Evolutionary conservation across 2,329 filamentous ascomycete genomes (phyloP).

Genomic region (Verticillium nubilum): DNA sequence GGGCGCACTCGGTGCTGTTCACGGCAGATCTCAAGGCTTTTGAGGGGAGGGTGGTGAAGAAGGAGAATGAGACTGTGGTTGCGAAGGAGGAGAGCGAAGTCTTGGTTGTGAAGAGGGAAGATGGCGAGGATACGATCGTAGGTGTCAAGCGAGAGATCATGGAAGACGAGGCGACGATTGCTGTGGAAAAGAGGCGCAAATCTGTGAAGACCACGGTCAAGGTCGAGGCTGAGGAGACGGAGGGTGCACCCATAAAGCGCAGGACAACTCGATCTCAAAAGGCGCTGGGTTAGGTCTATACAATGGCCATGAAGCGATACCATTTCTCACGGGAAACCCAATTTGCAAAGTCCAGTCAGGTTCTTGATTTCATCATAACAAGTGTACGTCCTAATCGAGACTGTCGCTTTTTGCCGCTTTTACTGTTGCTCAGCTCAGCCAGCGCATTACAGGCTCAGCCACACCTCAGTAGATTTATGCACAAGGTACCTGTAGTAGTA

Average conservation of each 20-base stretch:
- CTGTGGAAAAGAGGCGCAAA: slow-evolving; percentile 11
- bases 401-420: too few relatives aligned
- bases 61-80: slow-evolving; percentile 9
- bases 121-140: slow-evolving; percentile 17
- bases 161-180: slow-evolving; percentile 18
- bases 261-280: slow-evolving; percentile 11
- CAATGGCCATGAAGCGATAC: neutral
- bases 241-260: slow-evolving; percentile 7
- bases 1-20: slow-evolving; percentile 96
- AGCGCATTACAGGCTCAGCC: too few relatives aligned
- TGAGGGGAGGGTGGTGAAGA: slow-evolving; percentile 48
- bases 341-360: too few relatives aligned
- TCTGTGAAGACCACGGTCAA: slow-evolving; percentile 7
- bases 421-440: too few relatives aligned
- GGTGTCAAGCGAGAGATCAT: slow-evolving; percentile 15
- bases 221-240: slow-evolving; percentile 3
- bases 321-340: neutral
- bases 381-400: too few relatives aligned
- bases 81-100: slow-evolving; percentile 14
- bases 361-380: too few relatives aligned
- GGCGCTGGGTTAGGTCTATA: neutral
- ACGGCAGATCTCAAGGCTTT: slow-evolving; percentile 88
- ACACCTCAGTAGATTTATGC: too few relatives aligned
- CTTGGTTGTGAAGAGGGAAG: slow-evolving; percentile 18
- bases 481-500: too few relatives aligned